These are phyloP conservation scores for Linum tenue DNA, from an alignment of 345 rosid genomes.

Conservation along the genomic window DNA sequence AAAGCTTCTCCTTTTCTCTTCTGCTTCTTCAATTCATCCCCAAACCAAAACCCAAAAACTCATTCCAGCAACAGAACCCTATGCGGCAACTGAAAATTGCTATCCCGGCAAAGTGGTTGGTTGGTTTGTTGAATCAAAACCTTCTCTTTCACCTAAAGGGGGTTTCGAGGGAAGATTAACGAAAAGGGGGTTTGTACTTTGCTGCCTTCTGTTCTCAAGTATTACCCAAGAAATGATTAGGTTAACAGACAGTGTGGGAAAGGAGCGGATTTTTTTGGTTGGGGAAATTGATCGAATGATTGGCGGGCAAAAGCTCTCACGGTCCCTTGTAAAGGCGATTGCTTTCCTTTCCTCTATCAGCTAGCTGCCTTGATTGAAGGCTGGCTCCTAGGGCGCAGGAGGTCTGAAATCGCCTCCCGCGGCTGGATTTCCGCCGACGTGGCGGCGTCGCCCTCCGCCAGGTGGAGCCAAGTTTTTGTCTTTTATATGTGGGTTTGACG, in stretches of 20 bases:
- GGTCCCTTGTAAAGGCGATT: background rate
- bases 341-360: background rate
- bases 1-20: constrained; percentile 9
- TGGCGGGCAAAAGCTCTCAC: background rate
- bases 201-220: background rate
- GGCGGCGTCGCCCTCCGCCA: background rate
- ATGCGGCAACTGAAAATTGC: background rate
- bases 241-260: background rate
- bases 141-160: background rate
- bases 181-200: background rate
- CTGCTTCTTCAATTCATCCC: constrained; percentile 16
- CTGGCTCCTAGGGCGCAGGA: no score
- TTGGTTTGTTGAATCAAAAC: background rate
- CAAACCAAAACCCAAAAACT: background rate
- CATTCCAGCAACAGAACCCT: background rate
- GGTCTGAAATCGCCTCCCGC: background rate
- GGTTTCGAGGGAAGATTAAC: background rate
- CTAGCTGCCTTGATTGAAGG: no score
- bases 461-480: background rate
- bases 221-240: background rate
- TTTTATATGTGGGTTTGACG: background rate
- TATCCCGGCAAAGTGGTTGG: background rate
- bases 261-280: background rate
- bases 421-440: background rate
- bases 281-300: background rate